Conservation (phyloP, 2,329 filamentous ascomycete genomes). For the Aspergillus sojae region DNA sequence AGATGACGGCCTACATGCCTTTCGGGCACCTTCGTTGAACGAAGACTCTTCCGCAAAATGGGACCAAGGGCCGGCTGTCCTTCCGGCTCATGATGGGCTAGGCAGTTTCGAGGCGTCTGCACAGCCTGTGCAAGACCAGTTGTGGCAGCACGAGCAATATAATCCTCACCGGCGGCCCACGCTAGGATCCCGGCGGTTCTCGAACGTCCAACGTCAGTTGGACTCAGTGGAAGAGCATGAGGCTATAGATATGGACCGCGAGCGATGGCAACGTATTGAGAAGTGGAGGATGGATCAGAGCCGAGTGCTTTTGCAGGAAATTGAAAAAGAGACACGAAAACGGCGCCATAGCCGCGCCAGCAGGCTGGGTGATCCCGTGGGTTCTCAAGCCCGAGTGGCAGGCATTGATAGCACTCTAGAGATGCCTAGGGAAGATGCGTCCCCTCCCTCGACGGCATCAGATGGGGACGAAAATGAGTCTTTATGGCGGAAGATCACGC, state of each 20-base stretch:
- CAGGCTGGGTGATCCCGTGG: conserved; percentile 18
- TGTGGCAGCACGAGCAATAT: conserved; percentile 86
- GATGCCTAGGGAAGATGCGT: conserved; percentile 57
- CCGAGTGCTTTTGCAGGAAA: conserved; percentile 79
- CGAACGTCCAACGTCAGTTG: conserved; percentile 60
- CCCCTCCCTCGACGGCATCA: conserved; percentile 39
- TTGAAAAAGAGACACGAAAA: conserved; percentile 79
- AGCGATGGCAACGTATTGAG: conserved; percentile 83
- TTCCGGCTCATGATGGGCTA: conserved; percentile 91
- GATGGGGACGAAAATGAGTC: conserved; percentile 61
- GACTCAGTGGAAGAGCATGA: conserved; percentile 60
- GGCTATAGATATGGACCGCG: conserved; percentile 64
- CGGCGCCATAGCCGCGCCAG: conserved; percentile 49
- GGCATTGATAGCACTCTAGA: conserved; percentile 37
- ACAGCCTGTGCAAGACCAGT: conserved; percentile 71
- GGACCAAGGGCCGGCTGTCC: conserved; percentile 65
- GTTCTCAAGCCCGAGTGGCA: conserved; percentile 22
- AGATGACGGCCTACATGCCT: conserved; percentile 88
- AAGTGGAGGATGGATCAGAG: conserved; percentile 92
- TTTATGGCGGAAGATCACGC: conserved; percentile 79
- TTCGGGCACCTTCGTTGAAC: conserved; percentile 65
- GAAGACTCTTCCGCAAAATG: conserved; percentile 45
- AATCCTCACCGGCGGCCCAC: conserved; percentile 68
- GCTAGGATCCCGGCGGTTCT: conserved; percentile 52
- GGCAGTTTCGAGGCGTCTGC: conserved; percentile 76